Conservation (phyloP, 495 filamentous ascomycete species). For the Hapsidospora chrysogenum region DNA sequence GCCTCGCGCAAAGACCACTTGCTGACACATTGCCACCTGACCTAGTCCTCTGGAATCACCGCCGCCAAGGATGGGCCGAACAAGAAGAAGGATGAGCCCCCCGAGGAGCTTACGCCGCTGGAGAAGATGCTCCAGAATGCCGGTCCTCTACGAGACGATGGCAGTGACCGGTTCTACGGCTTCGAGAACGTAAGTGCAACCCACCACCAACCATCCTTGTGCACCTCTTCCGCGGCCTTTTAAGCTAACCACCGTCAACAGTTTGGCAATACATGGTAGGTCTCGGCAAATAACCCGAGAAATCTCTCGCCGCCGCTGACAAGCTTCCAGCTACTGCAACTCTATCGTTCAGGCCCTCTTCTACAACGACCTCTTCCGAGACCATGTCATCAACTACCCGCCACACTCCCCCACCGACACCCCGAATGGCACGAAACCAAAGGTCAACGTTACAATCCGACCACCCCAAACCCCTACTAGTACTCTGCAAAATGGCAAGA, state of each 20-base stretch:
- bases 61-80: conserved; percentile 20
- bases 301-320: conserved; percentile 9
- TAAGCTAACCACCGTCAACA: conserved; percentile 14
- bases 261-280: conserved; percentile 96
- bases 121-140: conserved; percentile 71
- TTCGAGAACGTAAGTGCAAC: conserved; percentile 74
- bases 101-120: conserved; percentile 54
- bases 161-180: conserved; percentile 96
- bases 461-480: conserved; percentile 21
- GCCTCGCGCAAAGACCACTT: too few relatives aligned
- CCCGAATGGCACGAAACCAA: conserved; percentile 23
- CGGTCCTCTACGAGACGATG: conserved; percentile 64
- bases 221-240: background rate
- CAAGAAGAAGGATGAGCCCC: conserved; percentile 56
- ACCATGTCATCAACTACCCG: conserved; percentile 88
- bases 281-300: conserved; percentile 1
- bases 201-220: background rate
- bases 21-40: conserved; percentile 4
- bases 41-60: too few relatives aligned
- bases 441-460: conserved; percentile 31
- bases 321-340: conserved; percentile 66
- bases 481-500: conserved; percentile 28
- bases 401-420: conserved; percentile 28
- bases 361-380: conserved; percentile 87
- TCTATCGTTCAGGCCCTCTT: conserved; percentile 95